These are phyloP conservation scores for Apiotrichum gamsii DNA, from an alignment of 1,284 basidiomycete species.

Conservation along the genomic window DNA sequence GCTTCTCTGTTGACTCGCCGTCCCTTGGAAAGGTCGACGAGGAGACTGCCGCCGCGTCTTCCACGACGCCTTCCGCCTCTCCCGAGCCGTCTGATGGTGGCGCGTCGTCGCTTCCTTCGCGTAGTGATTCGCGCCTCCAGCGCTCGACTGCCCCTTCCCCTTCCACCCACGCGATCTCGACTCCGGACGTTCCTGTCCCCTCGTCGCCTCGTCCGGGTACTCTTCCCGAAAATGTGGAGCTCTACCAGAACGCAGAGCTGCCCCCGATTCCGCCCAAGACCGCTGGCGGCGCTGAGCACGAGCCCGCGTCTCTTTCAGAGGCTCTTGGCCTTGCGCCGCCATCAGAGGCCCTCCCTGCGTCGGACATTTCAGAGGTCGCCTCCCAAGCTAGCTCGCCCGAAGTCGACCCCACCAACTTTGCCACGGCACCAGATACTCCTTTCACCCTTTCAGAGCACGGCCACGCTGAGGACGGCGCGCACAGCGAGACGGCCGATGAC, in stretches of 20 bases:
- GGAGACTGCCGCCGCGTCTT: no score
- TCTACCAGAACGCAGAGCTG: conserved; percentile 8
- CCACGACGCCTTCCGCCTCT: background rate
- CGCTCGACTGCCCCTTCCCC: conserved; percentile 6
- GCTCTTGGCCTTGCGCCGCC: no score
- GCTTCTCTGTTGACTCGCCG: background rate
- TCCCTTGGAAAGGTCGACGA: no score
- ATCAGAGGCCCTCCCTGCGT: no score
- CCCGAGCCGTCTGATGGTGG: background rate
- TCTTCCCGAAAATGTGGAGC: conserved; percentile 5
- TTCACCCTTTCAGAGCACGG: background rate
- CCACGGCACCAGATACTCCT: conserved; percentile 1
- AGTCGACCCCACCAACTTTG: background rate
- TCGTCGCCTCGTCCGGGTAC: background rate
- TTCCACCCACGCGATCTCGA: background rate
- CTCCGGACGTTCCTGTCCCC: no score
- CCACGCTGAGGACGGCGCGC: background rate
- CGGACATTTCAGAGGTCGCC: background rate
- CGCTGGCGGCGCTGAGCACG: background rate
- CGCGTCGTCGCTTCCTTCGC: background rate
- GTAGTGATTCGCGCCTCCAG: background rate
- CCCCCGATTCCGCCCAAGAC: conserved; percentile 3
- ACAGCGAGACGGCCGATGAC: background rate
- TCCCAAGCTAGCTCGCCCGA: background rate
- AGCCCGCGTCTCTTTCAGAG: background rate